These are phyloP conservation scores for Remersonia thermophila DNA, from an alignment of 2,329 filamentous ascomycete species.

Conservation along the genomic window DNA sequence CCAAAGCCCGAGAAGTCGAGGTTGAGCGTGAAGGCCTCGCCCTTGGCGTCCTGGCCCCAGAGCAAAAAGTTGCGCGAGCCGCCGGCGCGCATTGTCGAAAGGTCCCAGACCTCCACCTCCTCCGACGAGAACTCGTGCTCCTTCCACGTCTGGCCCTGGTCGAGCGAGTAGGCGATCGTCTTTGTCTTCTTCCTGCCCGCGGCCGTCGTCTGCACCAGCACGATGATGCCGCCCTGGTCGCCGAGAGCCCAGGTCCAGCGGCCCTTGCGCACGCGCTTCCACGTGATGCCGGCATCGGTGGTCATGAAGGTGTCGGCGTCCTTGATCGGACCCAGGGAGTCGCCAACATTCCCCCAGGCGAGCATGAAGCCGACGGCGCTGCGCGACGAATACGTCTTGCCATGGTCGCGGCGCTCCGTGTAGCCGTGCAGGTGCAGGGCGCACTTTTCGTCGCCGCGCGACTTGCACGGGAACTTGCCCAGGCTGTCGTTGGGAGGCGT, in stretches of 20 bases:
- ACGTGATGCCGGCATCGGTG: slow-evolving; percentile 76
- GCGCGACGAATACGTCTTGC: slow-evolving; percentile 76
- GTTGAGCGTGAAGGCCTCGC: slow-evolving; percentile 58
- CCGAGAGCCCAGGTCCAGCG: slow-evolving; percentile 89
- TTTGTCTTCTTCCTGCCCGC: slow-evolving; percentile 39
- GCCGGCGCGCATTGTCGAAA: slow-evolving; percentile 81
- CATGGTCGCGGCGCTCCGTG: slow-evolving; percentile 72
- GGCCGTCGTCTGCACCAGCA: slow-evolving; percentile 60
- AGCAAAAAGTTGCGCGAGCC: slow-evolving; percentile 83
- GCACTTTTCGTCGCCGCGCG: slow-evolving; percentile 51
- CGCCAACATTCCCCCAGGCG: slow-evolving; percentile 80
- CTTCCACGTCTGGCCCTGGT: slow-evolving; percentile 71
- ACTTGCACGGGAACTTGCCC: slow-evolving; percentile 61
- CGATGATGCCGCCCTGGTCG: slow-evolving; percentile 85
- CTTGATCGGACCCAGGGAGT: slow-evolving; percentile 49
- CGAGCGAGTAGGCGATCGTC: slow-evolving; percentile 34
- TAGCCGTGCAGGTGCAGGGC: slow-evolving; percentile 90
- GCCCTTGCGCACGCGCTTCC: slow-evolving; percentile 78
- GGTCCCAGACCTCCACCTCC: slow-evolving; percentile 61
- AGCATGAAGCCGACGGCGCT: slow-evolving; percentile 87
- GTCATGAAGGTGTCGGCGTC: slow-evolving; percentile 87
- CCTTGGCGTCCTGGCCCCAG: slow-evolving; percentile 57
- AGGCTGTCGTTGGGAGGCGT: slow-evolving; percentile 57
- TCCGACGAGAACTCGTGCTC: slow-evolving; percentile 61
- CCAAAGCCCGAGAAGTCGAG: slow-evolving; percentile 79